Base-by-base conservation (phyloP, 176 grass and related monocot genomes). In the Microstegium vimineum region DNA sequence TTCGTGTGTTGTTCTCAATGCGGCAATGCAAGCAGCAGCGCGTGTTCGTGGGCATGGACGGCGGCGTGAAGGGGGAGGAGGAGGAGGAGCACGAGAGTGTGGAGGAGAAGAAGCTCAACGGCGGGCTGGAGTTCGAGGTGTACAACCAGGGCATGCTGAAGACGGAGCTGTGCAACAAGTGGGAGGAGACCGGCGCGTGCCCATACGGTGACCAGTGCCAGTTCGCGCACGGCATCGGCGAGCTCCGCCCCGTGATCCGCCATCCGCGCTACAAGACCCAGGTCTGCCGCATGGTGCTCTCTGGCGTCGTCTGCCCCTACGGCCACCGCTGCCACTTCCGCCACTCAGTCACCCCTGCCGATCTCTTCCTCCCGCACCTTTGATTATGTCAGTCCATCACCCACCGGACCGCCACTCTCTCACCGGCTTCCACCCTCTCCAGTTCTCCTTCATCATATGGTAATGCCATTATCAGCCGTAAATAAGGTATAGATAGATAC, bases 91-190 rank as follows among this genome's bases (percentile, higher is more conserved):
- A 31, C 69, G 64, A 56, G 40, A 61, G 43, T 9, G 43, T 30
- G 30, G 66, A 78, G 68, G 79, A 88, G 78, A 49, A 77, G 69
- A 38, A 76, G 78, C 69, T 80, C 61, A 69, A 67, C 79, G 65
- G 30, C 26, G 9, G 76, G 25, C 59, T 89, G 65, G 93, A 99
- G 74, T 70, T 99, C 79, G 91, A 99, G 73, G 96, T 99, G 73
- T 99, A 81, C 91, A 91, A 91, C 83, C 96, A 99, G 80, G 96
- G 96, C 28, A 99, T 90, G 97, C 87, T 99, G 79, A 99, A 99
- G 86, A 96, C 93, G 13, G 97, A 99, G 91, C 87, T 99, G 22
- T 99, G 96, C 93, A 99, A 99, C 87, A 99, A 99, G 73, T 99
- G 96, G 96, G 93, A 95, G 87, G 93, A 99, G 81, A 95, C 79